Percentiles rank a stretch among this genome's conserved stretches.
Evolutionary conservation across 2,329 filamentous ascomycete genomes (phyloP).

Genomic region (Botrytis galanthina): DNA sequence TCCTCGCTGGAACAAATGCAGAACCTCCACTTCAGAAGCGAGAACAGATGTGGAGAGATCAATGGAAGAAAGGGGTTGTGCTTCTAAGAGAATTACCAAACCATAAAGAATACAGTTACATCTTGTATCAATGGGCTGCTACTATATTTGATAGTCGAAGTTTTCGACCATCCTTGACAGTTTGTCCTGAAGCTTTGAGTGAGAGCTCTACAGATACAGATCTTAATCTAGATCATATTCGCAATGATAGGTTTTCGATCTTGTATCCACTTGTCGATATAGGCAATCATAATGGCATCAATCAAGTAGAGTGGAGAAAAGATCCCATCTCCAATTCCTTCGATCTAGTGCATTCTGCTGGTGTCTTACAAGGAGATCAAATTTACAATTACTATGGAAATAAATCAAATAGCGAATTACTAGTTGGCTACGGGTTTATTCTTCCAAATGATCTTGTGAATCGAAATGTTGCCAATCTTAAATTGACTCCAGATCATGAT

Average conservation of each 20-base stretch:
- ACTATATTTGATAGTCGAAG: constrained; percentile 64
- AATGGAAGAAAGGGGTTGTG: constrained; percentile 31
- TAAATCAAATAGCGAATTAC: constrained; percentile 72
- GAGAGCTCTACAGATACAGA: not conserved
- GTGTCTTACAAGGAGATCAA: constrained; percentile 51
- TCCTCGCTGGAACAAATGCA: constrained; percentile 43
- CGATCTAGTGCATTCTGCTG: constrained; percentile 44
- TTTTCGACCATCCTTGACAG: constrained; percentile 56
- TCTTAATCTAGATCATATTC: constrained; percentile 26
- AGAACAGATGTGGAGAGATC: constrained; percentile 31
- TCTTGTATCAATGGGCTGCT: constrained; percentile 63
- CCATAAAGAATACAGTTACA: constrained; percentile 31
- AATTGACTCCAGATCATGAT: constrained; percentile 27
- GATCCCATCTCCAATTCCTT: constrained; percentile 43
- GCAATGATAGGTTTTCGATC: constrained; percentile 47
- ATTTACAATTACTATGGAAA: constrained; percentile 70
- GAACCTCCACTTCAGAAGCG: constrained; percentile 32
- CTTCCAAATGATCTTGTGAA: constrained; percentile 43
- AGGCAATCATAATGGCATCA: constrained; percentile 65
- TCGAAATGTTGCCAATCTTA: constrained; percentile 40
- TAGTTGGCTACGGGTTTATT: constrained; percentile 63
- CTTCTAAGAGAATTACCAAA: constrained; percentile 24
- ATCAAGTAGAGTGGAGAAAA: constrained; percentile 58
- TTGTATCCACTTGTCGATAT: constrained; percentile 70
- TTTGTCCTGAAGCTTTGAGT: constrained; percentile 39